phyloP scores from a whole-genome alignment of 208 protist genomes.

The Zelonia costaricensis region DNA sequence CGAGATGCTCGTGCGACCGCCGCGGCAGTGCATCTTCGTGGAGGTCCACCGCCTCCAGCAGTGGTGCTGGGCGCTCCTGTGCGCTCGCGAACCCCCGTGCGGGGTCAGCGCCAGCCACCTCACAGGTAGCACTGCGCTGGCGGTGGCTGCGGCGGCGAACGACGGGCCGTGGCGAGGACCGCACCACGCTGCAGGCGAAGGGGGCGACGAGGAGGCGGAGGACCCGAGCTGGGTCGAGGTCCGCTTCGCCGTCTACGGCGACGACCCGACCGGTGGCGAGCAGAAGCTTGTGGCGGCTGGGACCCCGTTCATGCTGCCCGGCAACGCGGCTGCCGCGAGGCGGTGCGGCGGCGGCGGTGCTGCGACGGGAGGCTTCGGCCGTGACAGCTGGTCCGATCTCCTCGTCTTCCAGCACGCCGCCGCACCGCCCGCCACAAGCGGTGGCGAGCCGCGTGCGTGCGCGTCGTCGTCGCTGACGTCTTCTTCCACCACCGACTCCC shows the following conservation, averaged over 20 bases:
- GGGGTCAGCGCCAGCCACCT: neutral
- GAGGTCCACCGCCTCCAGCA: conserved; percentile 15
- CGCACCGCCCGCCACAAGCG: neutral
- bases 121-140: neutral
- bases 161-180: neutral
- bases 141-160: neutral
- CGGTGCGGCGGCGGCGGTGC: conserved; percentile 7
- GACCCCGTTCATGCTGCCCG: conserved; percentile 18
- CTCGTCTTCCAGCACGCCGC: conserved; percentile 25
- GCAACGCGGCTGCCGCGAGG: conserved; percentile 11
- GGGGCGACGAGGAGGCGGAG: neutral
- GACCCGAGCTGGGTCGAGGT: conserved; percentile 22
- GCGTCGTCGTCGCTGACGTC: neutral
- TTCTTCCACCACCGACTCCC: too few relatives aligned
- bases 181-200: neutral
- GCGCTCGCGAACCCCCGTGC: neutral
- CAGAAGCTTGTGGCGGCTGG: conserved; percentile 21
- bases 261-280: conserved; percentile 14
- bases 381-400: conserved; percentile 39
- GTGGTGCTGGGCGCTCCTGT: conserved; percentile 10
- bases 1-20: conserved; percentile 16
- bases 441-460: neutral
- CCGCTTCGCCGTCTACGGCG: conserved; percentile 19
- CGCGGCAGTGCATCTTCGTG: conserved; percentile 26
- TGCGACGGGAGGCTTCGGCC: conserved; percentile 4